phyloP scores from a whole-genome alignment of 768 basidiomycete species.

The Terana coerulea region DNA sequence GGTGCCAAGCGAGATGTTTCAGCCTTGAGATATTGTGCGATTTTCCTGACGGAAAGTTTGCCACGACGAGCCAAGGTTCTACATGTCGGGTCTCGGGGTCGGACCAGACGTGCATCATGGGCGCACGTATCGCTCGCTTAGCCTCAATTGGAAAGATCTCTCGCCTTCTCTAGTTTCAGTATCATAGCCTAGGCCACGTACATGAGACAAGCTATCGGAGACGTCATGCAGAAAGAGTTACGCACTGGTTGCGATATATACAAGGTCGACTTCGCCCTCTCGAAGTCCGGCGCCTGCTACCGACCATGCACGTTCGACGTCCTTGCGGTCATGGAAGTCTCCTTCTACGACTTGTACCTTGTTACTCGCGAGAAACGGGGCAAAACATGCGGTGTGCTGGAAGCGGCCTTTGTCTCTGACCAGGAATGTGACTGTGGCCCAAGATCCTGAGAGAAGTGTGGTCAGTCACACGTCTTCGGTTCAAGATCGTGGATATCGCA shows the following conservation, averaged over 20 bases:
- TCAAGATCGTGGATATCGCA: too few relatives aligned
- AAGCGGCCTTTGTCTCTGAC: neutral
- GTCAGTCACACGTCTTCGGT: too few relatives aligned
- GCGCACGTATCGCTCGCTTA: neutral
- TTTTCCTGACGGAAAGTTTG: neutral
- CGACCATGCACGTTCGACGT: neutral
- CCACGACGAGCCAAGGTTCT: neutral
- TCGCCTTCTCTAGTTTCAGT: neutral
- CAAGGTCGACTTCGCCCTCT: neutral
- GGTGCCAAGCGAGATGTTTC: neutral
- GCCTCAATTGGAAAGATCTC: neutral
- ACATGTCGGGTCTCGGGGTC: neutral
- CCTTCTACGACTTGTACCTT: neutral
- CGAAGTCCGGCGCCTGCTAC: neutral
- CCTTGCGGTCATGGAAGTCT: neutral
- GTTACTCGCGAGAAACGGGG: neutral
- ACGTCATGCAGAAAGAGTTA: neutral
- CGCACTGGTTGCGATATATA: neutral
- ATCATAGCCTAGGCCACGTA: neutral
- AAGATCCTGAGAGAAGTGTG: too few relatives aligned
- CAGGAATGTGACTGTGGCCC: neutral
- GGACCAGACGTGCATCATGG: neutral
- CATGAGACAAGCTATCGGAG: neutral
- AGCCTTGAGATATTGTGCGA: neutral
- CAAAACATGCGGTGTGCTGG: neutral